Conservation (phyloP, 106 monocot species). For the Apostasia shenzhenica region DNA sequence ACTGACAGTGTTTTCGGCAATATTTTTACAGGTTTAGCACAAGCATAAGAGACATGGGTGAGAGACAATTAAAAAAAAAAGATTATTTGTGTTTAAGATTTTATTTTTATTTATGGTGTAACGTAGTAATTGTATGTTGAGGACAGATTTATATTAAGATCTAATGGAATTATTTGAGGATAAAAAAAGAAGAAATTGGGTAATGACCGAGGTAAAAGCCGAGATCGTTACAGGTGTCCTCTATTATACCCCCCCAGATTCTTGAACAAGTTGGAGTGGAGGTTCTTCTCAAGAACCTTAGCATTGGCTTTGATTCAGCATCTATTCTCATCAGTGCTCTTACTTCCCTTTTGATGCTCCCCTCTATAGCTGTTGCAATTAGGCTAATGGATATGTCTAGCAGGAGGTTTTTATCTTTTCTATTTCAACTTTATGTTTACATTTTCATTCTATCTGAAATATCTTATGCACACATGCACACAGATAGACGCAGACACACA, state of each 20-base stretch:
- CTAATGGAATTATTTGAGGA: no score
- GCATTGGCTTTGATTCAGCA: constrained; percentile 25
- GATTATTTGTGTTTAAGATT: no score
- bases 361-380: constrained; percentile 36
- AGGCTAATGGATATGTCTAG: constrained; percentile 34
- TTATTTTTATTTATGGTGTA: no score
- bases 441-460: neutral
- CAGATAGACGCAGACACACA: no score
- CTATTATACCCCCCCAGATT: constrained; percentile 45
- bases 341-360: constrained; percentile 41
- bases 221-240: constrained; percentile 11
- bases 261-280: constrained; percentile 57
- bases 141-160: neutral
- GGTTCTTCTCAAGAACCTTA: constrained; percentile 26
- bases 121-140: no score
- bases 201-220: no score
- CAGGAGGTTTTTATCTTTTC: constrained; percentile 30
- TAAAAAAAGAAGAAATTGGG: no score
- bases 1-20: no score
- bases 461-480: no score
- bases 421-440: neutral
- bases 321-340: constrained; percentile 31
- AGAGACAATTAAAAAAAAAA: no score
- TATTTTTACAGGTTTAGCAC: no score
- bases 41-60: no score